Base-by-base conservation (phyloP, 352 stramenopile species). In the Pythium brachiatum region DNA sequence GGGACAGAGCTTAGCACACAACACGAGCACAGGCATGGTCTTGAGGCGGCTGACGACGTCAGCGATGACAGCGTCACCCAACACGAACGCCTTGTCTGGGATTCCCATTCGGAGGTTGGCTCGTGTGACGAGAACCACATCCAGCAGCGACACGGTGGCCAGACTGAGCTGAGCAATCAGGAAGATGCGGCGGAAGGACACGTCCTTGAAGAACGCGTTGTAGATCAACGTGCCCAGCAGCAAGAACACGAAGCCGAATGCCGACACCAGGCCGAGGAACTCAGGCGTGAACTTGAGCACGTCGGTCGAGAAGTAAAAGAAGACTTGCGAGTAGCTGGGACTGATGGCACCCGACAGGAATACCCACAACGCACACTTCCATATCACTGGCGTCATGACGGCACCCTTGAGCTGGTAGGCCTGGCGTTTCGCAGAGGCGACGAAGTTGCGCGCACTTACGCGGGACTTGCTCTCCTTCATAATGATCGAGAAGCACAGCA, bases 271-370 rank as follows among this genome's bases (percentile, higher is more conserved):
- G 26, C 95, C 96, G 21, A 99, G 75, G 71, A 99, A 98, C 74
- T 98, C 94, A 21, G 95, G 92, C 43, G 90, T 90, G 68, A 99
- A 97, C 60, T 92, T 73, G 39, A 99, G 82, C 44, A 98, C 92
- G 62, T 98, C 91, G 0, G 94, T 98, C 16, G 97, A 79, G 63
- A 98, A 99, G 69, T 97, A 99, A 56, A 99, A 97, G 59, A 96
- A 96, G 7, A 97, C 94, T 46, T 97, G 91, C 48, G 97, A 97
- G 64, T 93, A 96, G 25, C 92, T 95, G 8, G 96, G 96, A 31
- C 94, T 88, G 29, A 89, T 96, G 9, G 94, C 91, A 71, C 97
- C 88, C 53, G 94, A 98, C 1, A 98, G 71, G 64, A 99, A 98
- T 5, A 99, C 74, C 79, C 97, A 99, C 1, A 98, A 70, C n/a